phyloP scores from a whole-genome alignment of 768 basidiomycete species.

The Tulasnella sp. region DNA sequence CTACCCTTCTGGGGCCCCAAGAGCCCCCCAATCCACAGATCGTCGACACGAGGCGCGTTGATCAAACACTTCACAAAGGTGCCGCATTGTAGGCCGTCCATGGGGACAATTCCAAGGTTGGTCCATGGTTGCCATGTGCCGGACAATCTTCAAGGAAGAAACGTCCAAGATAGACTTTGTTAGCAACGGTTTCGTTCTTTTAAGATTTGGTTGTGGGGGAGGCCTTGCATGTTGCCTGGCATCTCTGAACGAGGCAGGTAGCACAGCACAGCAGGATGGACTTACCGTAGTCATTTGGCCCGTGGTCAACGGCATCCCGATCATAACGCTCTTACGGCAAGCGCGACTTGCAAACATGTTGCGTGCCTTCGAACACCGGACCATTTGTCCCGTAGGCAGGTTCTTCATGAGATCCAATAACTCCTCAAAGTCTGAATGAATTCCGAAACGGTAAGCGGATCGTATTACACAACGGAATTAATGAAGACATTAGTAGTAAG shows the following conservation, averaged over 20 bases:
- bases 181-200: neutral
- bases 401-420: slow-evolving; percentile 77
- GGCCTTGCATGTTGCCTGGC: no score
- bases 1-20: neutral
- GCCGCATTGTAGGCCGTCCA: slow-evolving; percentile 49
- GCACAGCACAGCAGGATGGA: neutral
- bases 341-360: slow-evolving; percentile 96
- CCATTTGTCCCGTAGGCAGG: slow-evolving; percentile 63
- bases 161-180: neutral
- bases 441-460: neutral
- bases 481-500: neutral
- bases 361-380: slow-evolving; percentile 84
- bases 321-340: slow-evolving; percentile 93
- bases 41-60: no score
- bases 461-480: neutral
- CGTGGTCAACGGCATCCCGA: slow-evolving; percentile 69
- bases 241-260: no score
- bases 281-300: slow-evolving; percentile 54
- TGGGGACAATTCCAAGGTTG: slow-evolving; percentile 87
- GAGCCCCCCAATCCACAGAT: neutral
- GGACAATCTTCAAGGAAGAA: slow-evolving; percentile 41
- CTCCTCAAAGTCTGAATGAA: slow-evolving; percentile 73
- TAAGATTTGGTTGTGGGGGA: neutral
- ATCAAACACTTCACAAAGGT: slow-evolving; percentile 5
- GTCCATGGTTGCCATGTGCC: slow-evolving; percentile 74